Base-by-base conservation (phyloP, 2,329 filamentous ascomycete species). In the Aspergillus sp. region DNA sequence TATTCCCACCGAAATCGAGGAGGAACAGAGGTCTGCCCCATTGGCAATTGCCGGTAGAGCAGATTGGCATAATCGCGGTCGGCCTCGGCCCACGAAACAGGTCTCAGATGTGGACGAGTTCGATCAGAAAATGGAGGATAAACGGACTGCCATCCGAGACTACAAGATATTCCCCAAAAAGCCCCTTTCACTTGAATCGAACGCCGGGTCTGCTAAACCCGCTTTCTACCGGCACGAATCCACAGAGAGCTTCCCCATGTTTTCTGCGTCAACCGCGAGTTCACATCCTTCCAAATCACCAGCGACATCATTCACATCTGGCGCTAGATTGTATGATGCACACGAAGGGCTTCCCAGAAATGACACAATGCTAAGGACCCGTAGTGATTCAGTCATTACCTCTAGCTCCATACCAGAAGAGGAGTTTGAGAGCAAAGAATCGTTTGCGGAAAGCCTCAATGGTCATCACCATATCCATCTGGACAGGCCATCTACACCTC, bases 231-330 rank as follows among this genome's bases (percentile, higher is more conserved):
- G 82, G 36, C 82, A 84, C 63, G 80, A 85, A 62, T 87, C 84
- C 22, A 78, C 80, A 6, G 85, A 87, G 60, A 87, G 84, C 67
- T 86, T 87, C 62, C 76, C 80, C 20, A 86, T 87, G 81, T 85
- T 87, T 61, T 85, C 83, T 39, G 81, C 82, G n/a, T 85, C 84
- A 9, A 82, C 82, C 1, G 82, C 83, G 59, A 79, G 78, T 58
- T 87, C 84, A 5, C 77, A 82, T 52, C 77, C 73, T 52, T 78
- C 76, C 5, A 78, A 78, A 53, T 86, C 83, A 4, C 73, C 82
- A 34, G 80, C 79, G 18, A 79, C 77, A 26, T 85, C 83, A 0
- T 80, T 81, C 41, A 73, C 71, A 12, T 73, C 74, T 32, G 66
- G 64, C 36, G 64, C 65, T 8, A 68, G 64, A 45, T 55, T 68